Evolutionary conservation across 148 eudicot species (phyloP).

Genomic region (Amaranthus cruentus): DNA sequence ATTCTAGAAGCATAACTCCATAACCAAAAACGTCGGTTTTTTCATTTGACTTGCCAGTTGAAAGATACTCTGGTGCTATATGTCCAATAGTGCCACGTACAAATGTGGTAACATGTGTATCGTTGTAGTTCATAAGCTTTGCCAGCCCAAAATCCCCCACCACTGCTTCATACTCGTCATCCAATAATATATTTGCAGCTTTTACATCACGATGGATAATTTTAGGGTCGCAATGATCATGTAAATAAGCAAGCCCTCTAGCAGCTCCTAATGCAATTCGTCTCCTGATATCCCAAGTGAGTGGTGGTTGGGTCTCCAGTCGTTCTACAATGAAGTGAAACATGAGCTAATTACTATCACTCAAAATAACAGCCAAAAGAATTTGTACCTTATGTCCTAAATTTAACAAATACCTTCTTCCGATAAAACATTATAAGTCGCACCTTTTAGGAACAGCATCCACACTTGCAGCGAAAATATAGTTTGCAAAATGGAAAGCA

Average conservation of each 20-base stretch:
- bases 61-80: conserved; percentile 49
- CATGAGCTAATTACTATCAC: neutral
- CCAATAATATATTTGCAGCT: conserved; percentile 46
- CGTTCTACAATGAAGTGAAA: conserved; percentile 30
- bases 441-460: too few species aligned
- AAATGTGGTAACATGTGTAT: conserved; percentile 48
- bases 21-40: conserved; percentile 54
- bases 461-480: too few species aligned
- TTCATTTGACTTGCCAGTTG: conserved; percentile 51
- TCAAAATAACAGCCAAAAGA: too few species aligned
- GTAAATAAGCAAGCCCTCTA: conserved; percentile 46
- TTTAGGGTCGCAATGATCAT: conserved; percentile 46
- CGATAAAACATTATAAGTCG: too few species aligned
- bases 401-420: too few species aligned
- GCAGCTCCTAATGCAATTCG: conserved; percentile 44
- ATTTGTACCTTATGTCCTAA: too few species aligned
- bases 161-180: conserved; percentile 47
- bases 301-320: conserved; percentile 32
- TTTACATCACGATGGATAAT: conserved; percentile 51
- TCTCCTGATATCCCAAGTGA: conserved; percentile 37
- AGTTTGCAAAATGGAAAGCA: too few species aligned
- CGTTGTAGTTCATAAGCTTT: conserved; percentile 48
- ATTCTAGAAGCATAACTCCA: conserved; percentile 52
- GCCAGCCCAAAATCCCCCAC: conserved; percentile 49
- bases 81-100: conserved; percentile 50